Conservation (phyloP, 306 rosid species). For the Citrullus amarus region DNA sequence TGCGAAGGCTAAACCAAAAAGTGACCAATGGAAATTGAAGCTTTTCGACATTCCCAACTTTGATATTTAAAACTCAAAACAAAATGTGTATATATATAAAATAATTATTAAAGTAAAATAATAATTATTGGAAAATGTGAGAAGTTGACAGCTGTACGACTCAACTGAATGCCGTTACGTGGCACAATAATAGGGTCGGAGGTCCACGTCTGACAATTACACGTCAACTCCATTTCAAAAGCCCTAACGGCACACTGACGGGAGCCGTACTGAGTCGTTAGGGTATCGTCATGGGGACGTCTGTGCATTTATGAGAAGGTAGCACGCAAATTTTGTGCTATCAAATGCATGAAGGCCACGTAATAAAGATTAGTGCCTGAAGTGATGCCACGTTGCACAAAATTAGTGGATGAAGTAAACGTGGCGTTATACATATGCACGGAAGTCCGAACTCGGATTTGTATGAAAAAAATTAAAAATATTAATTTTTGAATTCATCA, state of each 20-base stretch:
- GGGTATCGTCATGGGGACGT: neutral
- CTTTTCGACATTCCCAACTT: constrained; percentile 3
- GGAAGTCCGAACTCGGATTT: neutral
- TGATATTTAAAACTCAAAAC: neutral
- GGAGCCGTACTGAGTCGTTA: neutral
- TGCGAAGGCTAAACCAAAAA: neutral
- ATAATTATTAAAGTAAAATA: neutral
- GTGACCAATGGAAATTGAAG: neutral
- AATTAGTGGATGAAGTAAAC: neutral
- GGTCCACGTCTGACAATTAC: neutral
- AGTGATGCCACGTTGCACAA: neutral
- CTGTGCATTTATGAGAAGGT: neutral
- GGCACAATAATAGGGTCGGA: neutral
- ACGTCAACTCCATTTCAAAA: neutral
- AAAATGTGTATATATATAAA: too few species aligned
- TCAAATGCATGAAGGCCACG: constrained; percentile 6
- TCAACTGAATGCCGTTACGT: neutral
- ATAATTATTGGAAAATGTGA: constrained; percentile 1
- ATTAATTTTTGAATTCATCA: too few species aligned
- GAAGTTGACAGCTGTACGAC: neutral
- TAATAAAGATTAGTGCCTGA: neutral
- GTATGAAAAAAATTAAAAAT: neutral
- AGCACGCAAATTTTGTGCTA: neutral
- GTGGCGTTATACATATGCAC: neutral
- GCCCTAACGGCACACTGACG: neutral